These are phyloP conservation scores for Phialophora macrospora DNA, from an alignment of 2,329 filamentous ascomycete genomes.

Conservation along the genomic window DNA sequence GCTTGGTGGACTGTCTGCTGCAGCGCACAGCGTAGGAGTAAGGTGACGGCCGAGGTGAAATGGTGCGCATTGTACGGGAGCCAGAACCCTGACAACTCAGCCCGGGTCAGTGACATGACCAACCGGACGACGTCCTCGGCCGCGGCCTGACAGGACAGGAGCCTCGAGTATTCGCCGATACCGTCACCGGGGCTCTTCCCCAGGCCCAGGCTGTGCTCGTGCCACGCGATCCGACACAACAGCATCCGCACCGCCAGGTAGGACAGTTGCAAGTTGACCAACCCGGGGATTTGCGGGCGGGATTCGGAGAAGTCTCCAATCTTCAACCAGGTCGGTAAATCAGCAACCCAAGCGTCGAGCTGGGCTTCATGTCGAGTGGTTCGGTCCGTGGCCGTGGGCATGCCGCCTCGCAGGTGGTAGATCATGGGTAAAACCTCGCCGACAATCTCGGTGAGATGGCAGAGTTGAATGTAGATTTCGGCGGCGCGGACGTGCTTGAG, in stretches of 20 bases:
- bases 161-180: constrained; percentile 35
- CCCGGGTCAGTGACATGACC: constrained; percentile 50
- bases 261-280: constrained; percentile 51
- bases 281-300: constrained; percentile 46
- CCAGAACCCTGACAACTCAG: constrained; percentile 34
- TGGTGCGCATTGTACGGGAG: constrained; percentile 37
- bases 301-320: constrained; percentile 41
- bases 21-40: constrained; percentile 36
- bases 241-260: constrained; percentile 56
- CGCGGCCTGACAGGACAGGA: constrained; percentile 27
- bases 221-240: constrained; percentile 53
- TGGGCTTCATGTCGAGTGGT: constrained; percentile 52
- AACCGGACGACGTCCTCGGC: constrained; percentile 34
- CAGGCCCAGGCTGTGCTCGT: constrained; percentile 41
- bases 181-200: constrained; percentile 29
- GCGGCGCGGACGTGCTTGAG: constrained; percentile 53
- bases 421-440: constrained; percentile 54
- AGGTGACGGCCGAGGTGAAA: constrained; percentile 37
- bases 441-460: constrained; percentile 54
- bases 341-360: constrained; percentile 53
- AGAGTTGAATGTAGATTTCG: constrained; percentile 59
- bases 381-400: constrained; percentile 52
- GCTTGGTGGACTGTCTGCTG: constrained; percentile 47
- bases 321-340: constrained; percentile 51
- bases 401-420: constrained; percentile 51